A percentile compares a stretch with the other conserved stretches of the same genome.
phyloP scores from a whole-genome alignment of 768 basidiomycete species.

The Termitomyces sp. region DNA sequence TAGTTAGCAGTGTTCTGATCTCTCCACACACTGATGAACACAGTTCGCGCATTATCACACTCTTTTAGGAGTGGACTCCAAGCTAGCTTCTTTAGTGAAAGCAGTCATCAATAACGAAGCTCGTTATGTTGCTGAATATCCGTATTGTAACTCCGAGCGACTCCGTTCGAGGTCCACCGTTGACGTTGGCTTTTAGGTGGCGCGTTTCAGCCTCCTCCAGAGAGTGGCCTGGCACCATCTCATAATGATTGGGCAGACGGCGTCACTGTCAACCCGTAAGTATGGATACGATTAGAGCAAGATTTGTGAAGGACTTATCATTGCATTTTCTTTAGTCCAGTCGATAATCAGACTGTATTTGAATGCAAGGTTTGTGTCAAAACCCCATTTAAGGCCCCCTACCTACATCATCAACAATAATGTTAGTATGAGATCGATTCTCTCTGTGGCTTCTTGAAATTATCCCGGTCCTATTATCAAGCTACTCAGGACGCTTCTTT shows the following conservation, averaged over 20 bases:
- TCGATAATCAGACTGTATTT: conserved; percentile 66
- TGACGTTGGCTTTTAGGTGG: conserved; percentile 35
- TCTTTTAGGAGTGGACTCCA: conserved; percentile 50
- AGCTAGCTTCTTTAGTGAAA: conserved; percentile 52
- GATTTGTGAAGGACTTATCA: neutral
- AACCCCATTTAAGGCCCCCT: neutral
- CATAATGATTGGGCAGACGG: conserved; percentile 66
- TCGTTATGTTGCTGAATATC: conserved; percentile 64
- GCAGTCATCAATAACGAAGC: conserved; percentile 83
- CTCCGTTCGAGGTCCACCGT: neutral
- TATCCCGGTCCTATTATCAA: conserved; percentile 68
- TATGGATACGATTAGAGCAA: neutral
- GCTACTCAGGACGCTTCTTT: conserved; percentile 69
- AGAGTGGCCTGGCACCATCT: conserved; percentile 60
- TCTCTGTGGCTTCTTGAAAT: conserved; percentile 72
- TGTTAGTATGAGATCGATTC: conserved; percentile 75
- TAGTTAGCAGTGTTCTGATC: conserved; percentile 2
- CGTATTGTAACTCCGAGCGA: conserved; percentile 55
- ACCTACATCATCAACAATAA: neutral
- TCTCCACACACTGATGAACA: conserved; percentile 3
- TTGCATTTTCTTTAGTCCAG: conserved; percentile 39
- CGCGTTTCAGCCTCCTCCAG: conserved; percentile 75
- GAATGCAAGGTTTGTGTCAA: conserved; percentile 65
- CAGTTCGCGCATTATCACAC: conserved; percentile 69
- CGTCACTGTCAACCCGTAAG: conserved; percentile 73